Conservation (phyloP, 208 protist genomes). For the Polymyxa betae region DNA sequence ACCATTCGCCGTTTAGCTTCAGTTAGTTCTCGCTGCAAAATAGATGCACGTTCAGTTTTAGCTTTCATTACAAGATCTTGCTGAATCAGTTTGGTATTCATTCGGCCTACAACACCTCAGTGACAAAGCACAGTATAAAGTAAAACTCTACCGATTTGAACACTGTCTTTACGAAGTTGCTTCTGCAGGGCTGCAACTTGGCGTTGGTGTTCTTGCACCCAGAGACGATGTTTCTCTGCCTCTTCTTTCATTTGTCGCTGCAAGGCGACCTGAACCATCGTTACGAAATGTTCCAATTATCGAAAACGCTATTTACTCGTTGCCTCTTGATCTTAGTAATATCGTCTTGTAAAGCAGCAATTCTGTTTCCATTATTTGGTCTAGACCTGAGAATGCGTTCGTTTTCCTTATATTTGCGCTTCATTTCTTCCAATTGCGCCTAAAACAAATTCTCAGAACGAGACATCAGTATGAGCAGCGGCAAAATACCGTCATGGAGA, state of each 20-base stretch:
- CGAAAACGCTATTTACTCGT: background rate
- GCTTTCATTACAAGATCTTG: conserved; percentile 47
- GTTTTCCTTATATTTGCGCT: conserved; percentile 4
- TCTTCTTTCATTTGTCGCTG: conserved; percentile 50
- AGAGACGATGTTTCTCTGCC: conserved; percentile 10
- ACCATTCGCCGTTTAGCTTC: background rate
- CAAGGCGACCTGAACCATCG: background rate
- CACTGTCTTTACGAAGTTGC: conserved; percentile 27
- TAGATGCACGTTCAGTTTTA: background rate
- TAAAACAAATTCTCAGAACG: background rate
- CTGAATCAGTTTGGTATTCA: background rate
- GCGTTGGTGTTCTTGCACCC: conserved; percentile 34
- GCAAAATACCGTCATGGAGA: conserved; percentile 23
- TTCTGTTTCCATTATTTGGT: conserved; percentile 9
- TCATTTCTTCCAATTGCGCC: background rate
- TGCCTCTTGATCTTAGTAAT: conserved; percentile 37
- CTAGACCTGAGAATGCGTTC: background rate
- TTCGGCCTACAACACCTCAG: background rate
- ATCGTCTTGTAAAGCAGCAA: conserved; percentile 25
- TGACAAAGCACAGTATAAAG: background rate
- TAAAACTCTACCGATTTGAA: conserved; percentile 5
- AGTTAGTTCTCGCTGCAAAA: conserved; percentile 6
- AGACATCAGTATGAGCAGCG: background rate
- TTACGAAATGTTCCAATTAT: background rate
- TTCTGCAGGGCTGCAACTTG: conserved; percentile 30